phyloP scores from a whole-genome alignment of 2,329 filamentous ascomycete genomes.

The Endocalyx cinctus region DNA sequence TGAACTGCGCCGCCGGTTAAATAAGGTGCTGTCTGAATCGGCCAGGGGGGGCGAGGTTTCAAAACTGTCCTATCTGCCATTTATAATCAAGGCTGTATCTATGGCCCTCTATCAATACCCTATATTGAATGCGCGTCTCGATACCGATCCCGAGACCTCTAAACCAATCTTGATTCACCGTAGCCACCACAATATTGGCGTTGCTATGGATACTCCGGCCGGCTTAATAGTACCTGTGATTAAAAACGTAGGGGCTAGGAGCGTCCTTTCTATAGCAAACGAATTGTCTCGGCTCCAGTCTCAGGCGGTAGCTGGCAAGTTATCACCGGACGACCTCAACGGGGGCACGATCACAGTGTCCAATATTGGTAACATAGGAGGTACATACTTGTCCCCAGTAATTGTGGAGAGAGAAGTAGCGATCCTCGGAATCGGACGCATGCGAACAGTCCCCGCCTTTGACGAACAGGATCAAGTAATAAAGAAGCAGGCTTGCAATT shows the following conservation, averaged over 20 bases:
- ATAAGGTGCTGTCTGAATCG: conserved; percentile 50
- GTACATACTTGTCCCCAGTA: conserved; percentile 85
- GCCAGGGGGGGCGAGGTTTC: conserved; percentile 40
- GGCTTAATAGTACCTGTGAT: conserved; percentile 91
- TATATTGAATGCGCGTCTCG: conserved; percentile 80
- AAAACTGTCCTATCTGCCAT: conserved; percentile 86
- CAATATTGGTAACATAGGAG: conserved; percentile 93
- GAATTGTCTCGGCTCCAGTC: conserved; percentile 71
- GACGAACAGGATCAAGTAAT: conserved; percentile 55
- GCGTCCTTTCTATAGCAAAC: conserved; percentile 70
- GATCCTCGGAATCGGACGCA: conserved; percentile 82
- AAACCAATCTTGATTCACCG: conserved; percentile 77
- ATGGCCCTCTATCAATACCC: conserved; percentile 77
- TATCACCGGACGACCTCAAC: conserved; percentile 68
- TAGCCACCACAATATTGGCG: conserved; percentile 85
- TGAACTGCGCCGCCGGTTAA: conserved; percentile 68
- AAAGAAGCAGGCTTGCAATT: conserved; percentile 75
- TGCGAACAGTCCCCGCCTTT: conserved; percentile 79
- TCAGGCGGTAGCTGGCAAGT: conserved; percentile 69
- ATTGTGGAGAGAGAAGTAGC: conserved; percentile 88
- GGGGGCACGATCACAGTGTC: conserved; percentile 93
- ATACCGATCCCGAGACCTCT: conserved; percentile 47
- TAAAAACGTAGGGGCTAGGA: conserved; percentile 72
- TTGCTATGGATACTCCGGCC: conserved; percentile 88
- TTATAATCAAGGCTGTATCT: conserved; percentile 94